Evolutionary conservation across 2,329 filamentous ascomycete species (phyloP).

Genomic region (Xylariaceae sp.): DNA sequence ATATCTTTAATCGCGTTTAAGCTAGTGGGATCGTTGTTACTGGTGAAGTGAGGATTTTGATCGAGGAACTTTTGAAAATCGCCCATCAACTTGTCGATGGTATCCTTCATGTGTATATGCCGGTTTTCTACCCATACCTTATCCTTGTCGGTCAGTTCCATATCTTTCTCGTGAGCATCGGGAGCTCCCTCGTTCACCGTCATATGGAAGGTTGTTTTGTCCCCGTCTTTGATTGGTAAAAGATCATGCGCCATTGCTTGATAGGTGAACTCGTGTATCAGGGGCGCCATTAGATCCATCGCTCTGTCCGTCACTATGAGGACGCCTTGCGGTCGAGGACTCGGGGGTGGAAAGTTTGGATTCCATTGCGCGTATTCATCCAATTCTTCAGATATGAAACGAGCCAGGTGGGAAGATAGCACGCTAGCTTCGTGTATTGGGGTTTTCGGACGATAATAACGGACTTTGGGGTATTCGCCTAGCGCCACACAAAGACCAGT

Average conservation of each 20-base stretch:
- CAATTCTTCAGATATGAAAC: conserved; percentile 88
- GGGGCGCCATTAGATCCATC: conserved; percentile 86
- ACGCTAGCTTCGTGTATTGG: conserved; percentile 86
- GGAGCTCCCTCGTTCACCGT: conserved; percentile 72
- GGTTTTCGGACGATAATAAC: conserved; percentile 80
- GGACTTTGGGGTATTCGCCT: conserved; percentile 91
- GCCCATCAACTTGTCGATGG: conserved; percentile 87
- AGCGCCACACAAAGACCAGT: conserved; percentile 85
- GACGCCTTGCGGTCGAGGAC: conserved; percentile 75
- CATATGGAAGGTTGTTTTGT: conserved; percentile 86
- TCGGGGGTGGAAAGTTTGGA: conserved; percentile 79
- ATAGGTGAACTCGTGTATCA: conserved; percentile 96
- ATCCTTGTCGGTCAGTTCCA: conserved; percentile 89
- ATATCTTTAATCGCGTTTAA: conserved; percentile 95
- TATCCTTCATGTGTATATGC: conserved; percentile 97
- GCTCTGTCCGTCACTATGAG: conserved; percentile 88
- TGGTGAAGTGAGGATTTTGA: conserved; percentile 89
- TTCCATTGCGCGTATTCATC: conserved; percentile 87
- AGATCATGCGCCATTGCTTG: conserved; percentile 98
- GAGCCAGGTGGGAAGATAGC: conserved; percentile 82
- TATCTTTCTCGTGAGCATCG: conserved; percentile 79
- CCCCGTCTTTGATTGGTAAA: conserved; percentile 82
- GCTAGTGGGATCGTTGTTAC: conserved; percentile 70
- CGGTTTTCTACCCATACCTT: conserved; percentile 94
- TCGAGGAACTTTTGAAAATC: conserved; percentile 92